Evolutionary conservation across 2,329 filamentous ascomycete species (phyloP).

Genomic region (Emmonsiellopsis sp.): DNA sequence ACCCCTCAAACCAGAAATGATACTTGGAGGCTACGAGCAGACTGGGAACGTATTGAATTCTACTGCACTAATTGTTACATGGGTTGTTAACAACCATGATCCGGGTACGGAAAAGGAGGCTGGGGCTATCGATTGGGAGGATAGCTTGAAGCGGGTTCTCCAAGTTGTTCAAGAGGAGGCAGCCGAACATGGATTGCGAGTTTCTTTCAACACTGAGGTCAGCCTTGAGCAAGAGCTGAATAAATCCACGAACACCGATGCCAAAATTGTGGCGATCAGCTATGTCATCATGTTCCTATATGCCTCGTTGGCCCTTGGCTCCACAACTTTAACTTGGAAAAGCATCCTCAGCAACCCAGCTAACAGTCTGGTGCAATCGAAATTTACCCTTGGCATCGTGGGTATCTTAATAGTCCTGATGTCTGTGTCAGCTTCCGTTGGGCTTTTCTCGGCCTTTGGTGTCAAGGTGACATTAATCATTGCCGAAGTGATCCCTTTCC

Average conservation of each 20-base stretch:
- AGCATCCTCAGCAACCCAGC: constrained; percentile 75
- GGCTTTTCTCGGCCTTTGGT: constrained; percentile 82
- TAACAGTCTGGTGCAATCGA: constrained; percentile 83
- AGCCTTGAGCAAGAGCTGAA: constrained; percentile 93
- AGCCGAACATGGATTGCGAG: constrained; percentile 61
- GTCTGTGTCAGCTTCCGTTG: constrained; percentile 93
- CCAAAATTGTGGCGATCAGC: constrained; percentile 91
- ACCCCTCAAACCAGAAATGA: constrained; percentile 73
- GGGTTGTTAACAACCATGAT: constrained; percentile 82
- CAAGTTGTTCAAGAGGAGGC: constrained; percentile 76
- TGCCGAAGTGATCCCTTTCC: constrained; percentile 94
- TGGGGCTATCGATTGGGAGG: constrained; percentile 82
- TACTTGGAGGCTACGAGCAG: constrained; percentile 71
- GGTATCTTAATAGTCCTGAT: constrained; percentile 94
- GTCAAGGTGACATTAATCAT: constrained; percentile 96
- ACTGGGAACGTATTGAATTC: constrained; percentile 59
- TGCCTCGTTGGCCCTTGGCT: constrained; percentile 84
- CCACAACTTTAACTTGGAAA: constrained; percentile 67
- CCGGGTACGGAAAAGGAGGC: constrained; percentile 63
- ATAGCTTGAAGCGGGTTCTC: constrained; percentile 63
- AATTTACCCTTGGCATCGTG: constrained; percentile 88
- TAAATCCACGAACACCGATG: constrained; percentile 96
- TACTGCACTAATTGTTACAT: constrained; percentile 76
- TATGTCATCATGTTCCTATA: constrained; percentile 99
- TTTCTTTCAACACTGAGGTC: constrained; percentile 93